Evolutionary conservation across 2,329 filamentous ascomycete species (phyloP), one percentile per base, ranked within the genome.

Genomic region (Botrytis pseudocinerea): DNA sequence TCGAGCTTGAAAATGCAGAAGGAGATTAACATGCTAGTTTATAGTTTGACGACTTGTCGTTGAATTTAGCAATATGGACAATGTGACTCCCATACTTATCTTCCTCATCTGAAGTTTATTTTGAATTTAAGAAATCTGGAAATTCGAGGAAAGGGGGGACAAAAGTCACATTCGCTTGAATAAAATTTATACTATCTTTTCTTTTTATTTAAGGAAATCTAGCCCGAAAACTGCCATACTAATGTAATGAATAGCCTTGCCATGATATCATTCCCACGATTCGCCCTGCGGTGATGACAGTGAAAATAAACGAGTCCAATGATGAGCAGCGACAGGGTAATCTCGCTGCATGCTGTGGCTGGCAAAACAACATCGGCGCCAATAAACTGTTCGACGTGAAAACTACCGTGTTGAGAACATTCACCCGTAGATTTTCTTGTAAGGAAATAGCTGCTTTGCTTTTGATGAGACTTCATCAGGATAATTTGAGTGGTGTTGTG

Each of bases 261-360:
- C 20, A 46, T 64, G 46, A 28, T 40, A 32, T 68, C 35, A 10
- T 4, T 51, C 2, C 25, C 25, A 7, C 8, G 35, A n/a, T 54
- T 54, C n/a, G 7, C 40, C 18, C 8, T 25, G 44, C 32, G 22
- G 32, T 9, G 32, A 38, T 28, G 25, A 68, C 16, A 32, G 42
- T 48, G 10, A 65, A 22, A 38, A 68, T 32, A 57, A 68, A 42
- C 35, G 65, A 68, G 65, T n/a, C 48, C 65, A 68, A 42, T 57
- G 20, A 54, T 12, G 5, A 10, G 35, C 9, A 28, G 16, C 9
- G 25, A 57, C 25, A 57, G 8, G 48, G 42, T 32, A 8, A 42
- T 42, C 64, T 20, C 57, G 46, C 46, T 68, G 64, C 25, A 68
- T 66, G n/a, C 40, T 8, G 32, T 51, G 42, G 48, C 61, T 64